These are phyloP conservation scores for Ophiognomonia clavigignenti-juglandacearum DNA, from an alignment of 2,329 filamentous ascomycete species.

Conservation along the genomic window DNA sequence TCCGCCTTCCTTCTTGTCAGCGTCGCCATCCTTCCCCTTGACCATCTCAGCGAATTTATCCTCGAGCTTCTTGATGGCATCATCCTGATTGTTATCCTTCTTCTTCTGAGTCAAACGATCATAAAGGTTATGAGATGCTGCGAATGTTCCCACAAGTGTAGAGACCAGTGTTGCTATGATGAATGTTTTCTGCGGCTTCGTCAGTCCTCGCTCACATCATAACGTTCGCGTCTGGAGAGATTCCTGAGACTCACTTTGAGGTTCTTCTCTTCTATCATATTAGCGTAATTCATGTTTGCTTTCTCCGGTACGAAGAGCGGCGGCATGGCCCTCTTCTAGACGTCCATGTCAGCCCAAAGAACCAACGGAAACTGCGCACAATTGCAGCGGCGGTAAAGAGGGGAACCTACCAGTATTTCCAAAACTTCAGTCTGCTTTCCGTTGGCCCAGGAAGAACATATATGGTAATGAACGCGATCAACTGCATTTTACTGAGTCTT, in stretches of 20 bases:
- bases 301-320: slow-evolving; percentile 8
- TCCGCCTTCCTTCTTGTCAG: slow-evolving; percentile 14
- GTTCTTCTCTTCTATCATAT: slow-evolving; percentile 30
- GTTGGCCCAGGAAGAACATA: no score
- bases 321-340: no score
- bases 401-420: no score
- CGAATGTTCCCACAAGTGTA: slow-evolving; percentile 33
- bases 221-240: no score
- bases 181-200: slow-evolving; percentile 28
- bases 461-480: neutral
- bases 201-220: neutral
- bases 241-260: slow-evolving; percentile 24
- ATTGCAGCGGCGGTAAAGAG: no score
- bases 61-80: slow-evolving; percentile 27
- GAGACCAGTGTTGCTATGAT: slow-evolving; percentile 34
- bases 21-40: slow-evolving; percentile 10
- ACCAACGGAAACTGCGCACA: no score
- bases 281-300: slow-evolving; percentile 25
- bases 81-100: slow-evolving; percentile 28
- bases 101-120: slow-evolving; percentile 29
- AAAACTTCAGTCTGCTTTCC: no score
- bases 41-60: slow-evolving; percentile 18
- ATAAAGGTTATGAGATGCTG: slow-evolving; percentile 31
- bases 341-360: no score
- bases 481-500: neutral